Base-by-base conservation (phyloP, 2,329 filamentous ascomycete species). In the Rutstroemia sp. region DNA sequence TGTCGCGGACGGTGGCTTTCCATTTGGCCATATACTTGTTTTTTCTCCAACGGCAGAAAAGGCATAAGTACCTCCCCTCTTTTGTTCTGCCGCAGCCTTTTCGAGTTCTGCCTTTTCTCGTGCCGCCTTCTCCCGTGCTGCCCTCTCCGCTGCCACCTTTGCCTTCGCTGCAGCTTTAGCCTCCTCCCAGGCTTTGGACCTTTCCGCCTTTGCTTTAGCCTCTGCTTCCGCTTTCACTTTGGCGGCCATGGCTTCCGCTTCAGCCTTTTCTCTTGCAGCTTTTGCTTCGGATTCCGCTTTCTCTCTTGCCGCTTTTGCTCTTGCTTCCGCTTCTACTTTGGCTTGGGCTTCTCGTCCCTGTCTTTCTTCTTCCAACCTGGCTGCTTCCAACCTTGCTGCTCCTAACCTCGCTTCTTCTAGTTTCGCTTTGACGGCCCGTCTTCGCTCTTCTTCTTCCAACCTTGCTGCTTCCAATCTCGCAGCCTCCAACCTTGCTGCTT, bases 11-110 rank as follows among this genome's bases (percentile, higher is more conserved):
- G 74, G 75, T 55, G 77, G 83, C 61, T 77, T 79, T 63, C 79
- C 83, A 65, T 79, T 82, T 5, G 85, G 85, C 80, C 86, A 89
- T 63, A 84, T 84, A 70, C 83, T 87, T 50, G 79, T 85, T 71
- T 79, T 84, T 71, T 89, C 86, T 51, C 86, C 86, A 21, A 85
- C 79, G 34, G 82, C 79, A 54, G 79, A 82, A 71, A 75, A 86
- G 57, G 83, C 82, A 65, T 86, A 86, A n/a, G 77, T 75, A 62
- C 59, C 68, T 52, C 59, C 57, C 57, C 59, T 62, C 49, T 66
- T 57, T 62, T 71, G 66, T 57, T 70, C 62, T 19, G 51, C 58
- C n/a, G 18, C 19, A 1, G 48, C 58, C 65, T 58, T 61, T 61
- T 64, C 65, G 67, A 53, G 30, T 46, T 56, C 19, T 30, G 50